Evolutionary conservation across 2,329 filamentous ascomycete species (phyloP).

Genomic region (Trichophyton rubrum): DNA sequence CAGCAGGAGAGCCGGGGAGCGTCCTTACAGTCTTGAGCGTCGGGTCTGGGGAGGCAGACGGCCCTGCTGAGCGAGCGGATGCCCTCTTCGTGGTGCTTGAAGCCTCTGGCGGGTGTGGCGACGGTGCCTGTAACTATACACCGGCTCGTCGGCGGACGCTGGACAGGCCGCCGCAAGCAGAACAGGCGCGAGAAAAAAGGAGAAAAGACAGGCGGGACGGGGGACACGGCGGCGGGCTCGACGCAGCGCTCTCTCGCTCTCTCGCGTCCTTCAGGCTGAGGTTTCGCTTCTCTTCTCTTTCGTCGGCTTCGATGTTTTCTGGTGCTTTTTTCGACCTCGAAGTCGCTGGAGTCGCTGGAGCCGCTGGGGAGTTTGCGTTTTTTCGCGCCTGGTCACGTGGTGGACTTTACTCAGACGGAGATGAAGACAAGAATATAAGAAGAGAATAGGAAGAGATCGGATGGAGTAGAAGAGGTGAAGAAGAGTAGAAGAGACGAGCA

Average conservation of each 20-base stretch:
- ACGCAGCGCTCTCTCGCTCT: background rate
- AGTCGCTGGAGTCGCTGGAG: background rate
- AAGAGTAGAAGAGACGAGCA: background rate
- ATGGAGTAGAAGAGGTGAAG: background rate
- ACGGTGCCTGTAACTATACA: background rate
- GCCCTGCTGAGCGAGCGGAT: background rate
- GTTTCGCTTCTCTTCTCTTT: background rate
- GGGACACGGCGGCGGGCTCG: background rate
- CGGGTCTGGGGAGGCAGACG: too few species aligned
- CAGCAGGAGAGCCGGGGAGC: background rate
- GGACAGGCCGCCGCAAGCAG: too few species aligned
- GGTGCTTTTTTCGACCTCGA: background rate
- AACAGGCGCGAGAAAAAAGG: background rate
- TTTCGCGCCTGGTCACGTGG: background rate
- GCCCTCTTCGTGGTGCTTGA: background rate
- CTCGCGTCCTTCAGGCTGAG: background rate
- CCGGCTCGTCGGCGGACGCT: too few species aligned
- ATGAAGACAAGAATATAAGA: background rate
- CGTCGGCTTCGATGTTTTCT: background rate
- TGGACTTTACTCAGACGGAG: background rate
- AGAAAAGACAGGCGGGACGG: background rate
- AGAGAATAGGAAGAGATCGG: background rate
- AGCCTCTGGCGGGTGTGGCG: background rate
- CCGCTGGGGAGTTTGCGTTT: background rate
- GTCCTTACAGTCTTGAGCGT: background rate